Evolutionary conservation across 2,329 filamentous ascomycete species (phyloP).

Genomic region (Xylariaceae sp.): DNA sequence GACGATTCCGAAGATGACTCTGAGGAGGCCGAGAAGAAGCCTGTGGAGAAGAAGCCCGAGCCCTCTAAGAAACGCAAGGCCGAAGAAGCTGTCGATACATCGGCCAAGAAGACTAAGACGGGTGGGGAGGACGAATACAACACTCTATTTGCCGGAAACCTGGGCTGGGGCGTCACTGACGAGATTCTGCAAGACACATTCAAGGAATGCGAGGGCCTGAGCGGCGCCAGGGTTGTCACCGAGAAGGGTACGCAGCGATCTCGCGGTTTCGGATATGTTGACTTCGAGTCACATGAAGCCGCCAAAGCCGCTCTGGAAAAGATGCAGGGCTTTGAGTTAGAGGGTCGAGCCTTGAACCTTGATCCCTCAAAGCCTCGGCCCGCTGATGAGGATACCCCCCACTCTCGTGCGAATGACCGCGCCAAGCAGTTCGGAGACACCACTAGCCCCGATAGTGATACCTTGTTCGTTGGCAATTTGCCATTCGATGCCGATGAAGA

Average conservation of each 20-base stretch:
- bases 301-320: conserved; percentile 68
- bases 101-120: conserved; percentile 23
- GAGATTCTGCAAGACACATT: conserved; percentile 77
- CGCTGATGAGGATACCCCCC: conserved; percentile 48
- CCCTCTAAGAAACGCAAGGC: conserved; percentile 43
- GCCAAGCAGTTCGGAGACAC: conserved; percentile 72
- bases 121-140: conserved; percentile 44
- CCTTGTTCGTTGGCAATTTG: conserved; percentile 88
- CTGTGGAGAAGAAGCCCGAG: conserved; percentile 28
- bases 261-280: conserved; percentile 91
- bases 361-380: conserved; percentile 70
- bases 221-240: conserved; percentile 73
- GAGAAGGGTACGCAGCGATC: conserved; percentile 77
- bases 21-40: conserved; percentile 33
- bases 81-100: conserved; percentile 26
- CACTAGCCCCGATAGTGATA: conserved; percentile 75
- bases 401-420: conserved; percentile 59
- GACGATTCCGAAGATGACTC: conserved; percentile 31
- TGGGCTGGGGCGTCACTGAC: conserved; percentile 89
- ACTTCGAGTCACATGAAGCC: conserved; percentile 66
- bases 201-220: conserved; percentile 69
- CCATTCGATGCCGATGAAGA: conserved; percentile 80
- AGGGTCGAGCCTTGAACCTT: conserved; percentile 71
- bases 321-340: conserved; percentile 70
- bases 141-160: conserved; percentile 85